Percentiles rank a stretch among this genome's conserved stretches.
phyloP scores from a whole-genome alignment of 2,329 filamentous ascomycete species.

The Clarireedia paspali region DNA sequence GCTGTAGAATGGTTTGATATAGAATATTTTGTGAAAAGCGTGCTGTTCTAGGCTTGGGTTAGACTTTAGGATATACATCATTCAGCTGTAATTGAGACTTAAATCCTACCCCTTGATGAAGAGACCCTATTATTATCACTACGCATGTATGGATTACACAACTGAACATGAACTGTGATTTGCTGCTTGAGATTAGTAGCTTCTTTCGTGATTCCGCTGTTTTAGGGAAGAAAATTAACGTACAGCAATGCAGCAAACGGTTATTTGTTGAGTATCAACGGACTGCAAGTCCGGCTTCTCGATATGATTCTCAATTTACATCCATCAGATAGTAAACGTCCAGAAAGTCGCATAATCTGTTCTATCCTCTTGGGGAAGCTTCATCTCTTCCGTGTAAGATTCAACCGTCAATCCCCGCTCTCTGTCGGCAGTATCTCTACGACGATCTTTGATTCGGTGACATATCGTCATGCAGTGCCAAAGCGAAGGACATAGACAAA shows the following conservation, averaged over 20 bases:
- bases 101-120: too few species aligned
- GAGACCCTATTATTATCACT: too few species aligned
- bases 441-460: constrained; percentile 47
- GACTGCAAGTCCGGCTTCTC: background rate
- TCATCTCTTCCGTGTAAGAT: constrained; percentile 47
- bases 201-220: too few species aligned
- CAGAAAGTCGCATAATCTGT: constrained; percentile 52
- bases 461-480: constrained; percentile 52
- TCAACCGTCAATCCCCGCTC: constrained; percentile 37
- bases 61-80: too few species aligned
- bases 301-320: too few species aligned
- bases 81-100: too few species aligned
- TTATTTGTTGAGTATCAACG: background rate
- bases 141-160: too few species aligned
- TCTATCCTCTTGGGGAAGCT: constrained; percentile 41
- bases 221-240: too few species aligned
- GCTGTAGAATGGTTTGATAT: background rate
- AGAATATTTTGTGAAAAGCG: background rate
- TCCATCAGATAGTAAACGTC: constrained; percentile 41
- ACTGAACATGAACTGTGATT: too few species aligned
- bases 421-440: constrained; percentile 36
- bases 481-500: constrained; percentile 38
- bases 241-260: too few species aligned
- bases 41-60: too few species aligned
- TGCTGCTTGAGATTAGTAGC: too few species aligned